Evolutionary conservation across 1,284 basidiomycete genomes (phyloP).

Genomic region (Microbotryum saponariae): DNA sequence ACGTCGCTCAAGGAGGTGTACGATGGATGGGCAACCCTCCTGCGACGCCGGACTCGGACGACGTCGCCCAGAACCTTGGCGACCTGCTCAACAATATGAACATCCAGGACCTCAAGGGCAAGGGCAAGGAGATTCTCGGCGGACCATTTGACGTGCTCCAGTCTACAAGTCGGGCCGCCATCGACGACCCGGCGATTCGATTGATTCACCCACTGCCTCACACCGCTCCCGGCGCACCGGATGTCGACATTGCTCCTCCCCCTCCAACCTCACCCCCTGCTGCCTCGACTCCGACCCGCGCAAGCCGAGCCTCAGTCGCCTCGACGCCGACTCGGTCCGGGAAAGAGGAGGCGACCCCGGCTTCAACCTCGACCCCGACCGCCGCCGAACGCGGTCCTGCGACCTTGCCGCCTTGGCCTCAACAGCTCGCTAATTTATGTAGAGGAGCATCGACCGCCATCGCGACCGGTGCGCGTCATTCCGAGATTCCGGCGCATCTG

Average conservation of each 20-base stretch:
- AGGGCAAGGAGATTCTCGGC: slow-evolving; percentile 2
- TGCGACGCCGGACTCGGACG: not conserved
- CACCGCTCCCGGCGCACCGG: slow-evolving; percentile 41
- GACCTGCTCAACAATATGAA: slow-evolving; percentile 53
- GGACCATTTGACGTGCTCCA: slow-evolving; percentile 32
- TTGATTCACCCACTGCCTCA: slow-evolving; percentile 50
- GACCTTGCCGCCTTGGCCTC: slow-evolving; percentile 14
- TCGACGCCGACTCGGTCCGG: slow-evolving; percentile 2
- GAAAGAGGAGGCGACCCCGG: not conserved
- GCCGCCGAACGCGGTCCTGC: not conserved
- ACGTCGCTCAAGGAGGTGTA: not conserved
- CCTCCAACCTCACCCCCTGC: not conserved
- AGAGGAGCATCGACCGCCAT: not conserved
- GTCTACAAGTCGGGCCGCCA: slow-evolving; percentile 12
- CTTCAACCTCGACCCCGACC: not conserved
- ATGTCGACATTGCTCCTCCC: not conserved
- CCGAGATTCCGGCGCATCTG: slow-evolving; percentile 67
- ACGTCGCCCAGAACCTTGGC: slow-evolving; percentile 41
- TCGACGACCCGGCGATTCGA: slow-evolving; percentile 58
- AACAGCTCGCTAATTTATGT: slow-evolving; percentile 19
- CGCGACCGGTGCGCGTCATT: slow-evolving; percentile 47
- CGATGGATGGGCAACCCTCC: not conserved
- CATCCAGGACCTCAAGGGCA: slow-evolving; percentile 39
- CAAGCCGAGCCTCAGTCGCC: not conserved
- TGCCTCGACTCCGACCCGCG: not conserved